A percentile compares a stretch with the other conserved stretches of the same genome.
These are phyloP conservation scores for Colletotrichum spaethianum DNA, from an alignment of 2,329 filamentous ascomycete species.

Conservation along the genomic window DNA sequence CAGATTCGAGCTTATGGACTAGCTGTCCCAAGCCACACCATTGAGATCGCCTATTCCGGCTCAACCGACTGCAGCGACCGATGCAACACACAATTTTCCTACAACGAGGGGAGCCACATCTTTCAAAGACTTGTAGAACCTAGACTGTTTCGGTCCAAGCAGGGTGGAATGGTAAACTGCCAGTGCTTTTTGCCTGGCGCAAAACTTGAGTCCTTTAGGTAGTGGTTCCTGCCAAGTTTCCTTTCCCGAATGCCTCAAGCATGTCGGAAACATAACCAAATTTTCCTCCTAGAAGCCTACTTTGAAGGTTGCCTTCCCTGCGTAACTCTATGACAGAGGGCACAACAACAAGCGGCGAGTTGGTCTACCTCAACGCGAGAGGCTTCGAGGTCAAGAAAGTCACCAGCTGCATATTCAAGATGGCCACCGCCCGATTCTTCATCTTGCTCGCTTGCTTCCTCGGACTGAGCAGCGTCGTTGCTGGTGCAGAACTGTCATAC, in stretches of 20 bases:
- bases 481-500: constrained; percentile 3
- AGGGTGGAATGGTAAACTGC: background rate
- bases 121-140: background rate
- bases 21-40: background rate
- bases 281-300: background rate
- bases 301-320: background rate
- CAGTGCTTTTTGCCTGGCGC: background rate
- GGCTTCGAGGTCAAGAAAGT: background rate
- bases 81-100: background rate
- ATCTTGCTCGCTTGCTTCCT: constrained; percentile 23
- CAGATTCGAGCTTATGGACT: background rate
- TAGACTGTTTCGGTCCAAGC: background rate
- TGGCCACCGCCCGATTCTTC: constrained; percentile 25
- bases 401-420: background rate
- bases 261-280: constrained; percentile 7
- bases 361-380: background rate
- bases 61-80: constrained; percentile 8
- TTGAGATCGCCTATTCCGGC: constrained; percentile 1
- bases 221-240: background rate
- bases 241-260: background rate
- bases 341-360: background rate
- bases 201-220: constrained; percentile 2
- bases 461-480: background rate
- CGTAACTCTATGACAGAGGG: background rate
- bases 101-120: constrained; percentile 9